Evolutionary conservation across 2,329 filamentous ascomycete genomes (phyloP), one percentile per base, ranked within the genome.

Genomic region (Colletotrichum coccodes): DNA sequence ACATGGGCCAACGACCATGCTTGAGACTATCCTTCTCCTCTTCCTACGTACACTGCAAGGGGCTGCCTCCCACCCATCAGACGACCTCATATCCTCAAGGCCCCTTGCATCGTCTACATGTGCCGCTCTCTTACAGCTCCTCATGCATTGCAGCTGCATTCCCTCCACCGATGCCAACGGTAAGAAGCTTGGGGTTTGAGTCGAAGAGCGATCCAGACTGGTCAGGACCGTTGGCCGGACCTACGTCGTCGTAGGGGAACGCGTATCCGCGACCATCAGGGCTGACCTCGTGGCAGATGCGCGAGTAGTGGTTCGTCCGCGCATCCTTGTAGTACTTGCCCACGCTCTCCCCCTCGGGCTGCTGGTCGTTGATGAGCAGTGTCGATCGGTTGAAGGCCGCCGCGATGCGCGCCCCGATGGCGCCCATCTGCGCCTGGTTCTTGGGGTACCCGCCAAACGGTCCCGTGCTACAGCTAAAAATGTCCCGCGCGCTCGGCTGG

Each of bases 381-480:
- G 91, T 95, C 38, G 87, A 90, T 26, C 93, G 86, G 79, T 95
- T 94, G 74, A 95, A 88, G 1, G 91, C 92, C 1, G 93, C 93
- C 0, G 91, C 87, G 16, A 96, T 80, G n/a, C 93, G 86, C 0
- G 94, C 92, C 9, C 90, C 90, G 64, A 95, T 87, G 46, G 90
- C 90, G 68, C 88, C 86, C 76, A 85, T 83, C 74, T 84, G 79
- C 57, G 80, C 81, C 62, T 83, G 81, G 42, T 78, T 79, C 4
- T 73, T 73, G 6, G 80, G 73, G 56, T 80, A 81, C 46, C 73
- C 78, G 2, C 80, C 83, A 78, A 91, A 91, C 1, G 89, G 86
- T 0, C 89, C 89, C n/a, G 79, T 80, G 76, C 79, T 83, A 79
- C 86, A 88, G 57, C 80, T 81, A 72, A 87, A 88, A 62, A 88